Evolutionary conservation across 805 yeast species (phyloP), one percentile per base, ranked within the genome.

Genomic region (Suhomyces prunicola): DNA sequence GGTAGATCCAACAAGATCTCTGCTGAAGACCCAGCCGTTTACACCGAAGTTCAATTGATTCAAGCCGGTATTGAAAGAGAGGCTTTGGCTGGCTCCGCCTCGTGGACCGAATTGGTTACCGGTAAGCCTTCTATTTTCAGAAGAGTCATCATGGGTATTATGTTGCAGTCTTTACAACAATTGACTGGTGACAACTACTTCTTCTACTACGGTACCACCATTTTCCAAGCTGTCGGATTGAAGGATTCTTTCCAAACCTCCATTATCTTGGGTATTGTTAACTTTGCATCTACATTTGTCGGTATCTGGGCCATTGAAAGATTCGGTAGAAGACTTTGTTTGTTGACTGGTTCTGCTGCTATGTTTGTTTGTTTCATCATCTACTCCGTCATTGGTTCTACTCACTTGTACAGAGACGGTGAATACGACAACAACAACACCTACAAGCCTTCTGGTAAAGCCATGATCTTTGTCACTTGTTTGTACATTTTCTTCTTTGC

Each of bases 111-210:
- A 46, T 59, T 65, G 44, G 53, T 66, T 51, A 64, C 59, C 1
- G 68, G 69, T 41, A 66, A 63, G 61, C 69, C 69, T 19, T 60
- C 66, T 52, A 64, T 65, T 50, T 55, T 66, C 46, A 54, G 60
- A 48, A 53, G 69, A 53, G 66, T 66, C 31, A 24, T 64, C 23
- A 55, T 65, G 50, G 69, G 69, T 35, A 55, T 66, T 19, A 47
- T 65, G 48, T 61, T 66, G 51, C 68, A 66, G 50, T 70, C 81
- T 10, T 70, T 82, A 60, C 87, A 83, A 67, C 87, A 83, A 63
- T 73, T 84, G 54, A 78, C 85, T 36, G 88, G 88, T 68, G 76
- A 79, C 57, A 84, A 84, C 71, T 84, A 82, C 64, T 84, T 84
- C 68, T 84, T 84, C 71, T 84, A 84, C 65, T 84, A 84, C 60